These are phyloP conservation scores for Mycosphaerella arachidis DNA, from an alignment of 2,329 filamentous ascomycete genomes.

Conservation along the genomic window DNA sequence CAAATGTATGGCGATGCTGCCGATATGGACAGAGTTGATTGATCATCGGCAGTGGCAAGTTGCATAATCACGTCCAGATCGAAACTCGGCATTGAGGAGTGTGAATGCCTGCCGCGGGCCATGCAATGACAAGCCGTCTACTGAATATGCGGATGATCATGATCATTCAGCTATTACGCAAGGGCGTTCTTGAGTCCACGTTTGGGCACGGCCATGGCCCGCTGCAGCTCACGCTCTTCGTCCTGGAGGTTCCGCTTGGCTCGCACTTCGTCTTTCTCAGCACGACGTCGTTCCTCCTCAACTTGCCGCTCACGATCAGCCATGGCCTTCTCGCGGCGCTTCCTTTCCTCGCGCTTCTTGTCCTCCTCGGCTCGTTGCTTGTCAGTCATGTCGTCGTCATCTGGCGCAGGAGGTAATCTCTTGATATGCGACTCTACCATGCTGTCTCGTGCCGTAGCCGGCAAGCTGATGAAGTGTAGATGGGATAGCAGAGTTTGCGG, in stretches of 20 bases:
- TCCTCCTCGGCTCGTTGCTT: constrained; percentile 39
- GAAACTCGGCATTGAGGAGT: too few relatives aligned
- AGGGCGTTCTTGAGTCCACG: constrained; percentile 1
- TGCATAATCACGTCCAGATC: too few relatives aligned
- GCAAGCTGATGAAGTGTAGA: constrained; percentile 65
- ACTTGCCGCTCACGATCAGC: constrained; percentile 23
- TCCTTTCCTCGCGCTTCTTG: constrained; percentile 21
- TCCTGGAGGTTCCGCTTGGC: constrained; percentile 18
- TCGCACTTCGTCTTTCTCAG: constrained; percentile 17
- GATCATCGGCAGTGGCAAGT: not conserved
- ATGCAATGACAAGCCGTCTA: too few relatives aligned
- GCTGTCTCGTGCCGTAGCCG: constrained; percentile 56
- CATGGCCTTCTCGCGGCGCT: constrained; percentile 19
- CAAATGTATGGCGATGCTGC: too few relatives aligned
- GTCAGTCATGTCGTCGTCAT: constrained; percentile 47
- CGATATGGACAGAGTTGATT: not conserved
- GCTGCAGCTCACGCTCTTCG: constrained; percentile 20
- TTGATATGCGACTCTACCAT: constrained; percentile 64
- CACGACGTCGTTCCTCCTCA: constrained; percentile 17
- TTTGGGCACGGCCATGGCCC: constrained; percentile 16
- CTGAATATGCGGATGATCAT: not conserved
- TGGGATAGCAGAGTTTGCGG: constrained; percentile 62
- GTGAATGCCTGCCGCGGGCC: too few relatives aligned
- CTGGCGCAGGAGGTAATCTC: constrained; percentile 47
- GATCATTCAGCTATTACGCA: not conserved